phyloP scores from a whole-genome alignment of 1,284 basidiomycete species.

The Ustilago shanxiensis region DNA sequence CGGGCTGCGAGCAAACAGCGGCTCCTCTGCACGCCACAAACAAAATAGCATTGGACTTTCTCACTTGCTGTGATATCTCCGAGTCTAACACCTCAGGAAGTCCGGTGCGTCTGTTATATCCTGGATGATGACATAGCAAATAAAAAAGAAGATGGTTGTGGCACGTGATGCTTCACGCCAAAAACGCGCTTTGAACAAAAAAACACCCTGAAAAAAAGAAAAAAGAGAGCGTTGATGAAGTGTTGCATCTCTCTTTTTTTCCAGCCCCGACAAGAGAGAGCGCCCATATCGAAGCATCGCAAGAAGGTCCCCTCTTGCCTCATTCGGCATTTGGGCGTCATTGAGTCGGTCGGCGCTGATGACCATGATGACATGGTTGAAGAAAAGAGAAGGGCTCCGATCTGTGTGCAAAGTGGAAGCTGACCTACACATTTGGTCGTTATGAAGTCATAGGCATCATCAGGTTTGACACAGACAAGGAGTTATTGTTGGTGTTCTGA shows the following conservation, averaged over 20 bases:
- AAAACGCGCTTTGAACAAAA: neutral
- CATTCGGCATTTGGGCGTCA: slow-evolving; percentile 2
- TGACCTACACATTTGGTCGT: neutral
- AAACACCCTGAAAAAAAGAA: slow-evolving; percentile 6
- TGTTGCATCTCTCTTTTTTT: slow-evolving; percentile 1
- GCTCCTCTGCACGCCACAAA: slow-evolving; percentile 4
- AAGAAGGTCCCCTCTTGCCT: slow-evolving; percentile 1
- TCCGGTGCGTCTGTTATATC: neutral
- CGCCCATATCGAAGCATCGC: neutral
- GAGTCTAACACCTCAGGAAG: too few species aligned
- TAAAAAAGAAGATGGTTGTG: neutral
- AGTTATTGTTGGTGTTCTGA: too few species aligned
- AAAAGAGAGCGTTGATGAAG: neutral
- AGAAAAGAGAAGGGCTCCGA: neutral
- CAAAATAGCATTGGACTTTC: too few species aligned
- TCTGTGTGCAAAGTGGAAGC: too few species aligned
- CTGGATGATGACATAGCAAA: neutral
- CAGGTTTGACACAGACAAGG: too few species aligned
- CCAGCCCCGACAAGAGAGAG: too few species aligned
- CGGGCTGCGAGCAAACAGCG: too few species aligned
- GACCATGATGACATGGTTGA: too few species aligned
- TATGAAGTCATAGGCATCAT: too few species aligned
- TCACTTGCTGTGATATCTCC: too few species aligned
- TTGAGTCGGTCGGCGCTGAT: neutral
- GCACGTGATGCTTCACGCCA: slow-evolving; percentile 12